Evolutionary conservation across 371 early-diverging fungal species (phyloP).

Genomic region (Mucor racemosus): DNA sequence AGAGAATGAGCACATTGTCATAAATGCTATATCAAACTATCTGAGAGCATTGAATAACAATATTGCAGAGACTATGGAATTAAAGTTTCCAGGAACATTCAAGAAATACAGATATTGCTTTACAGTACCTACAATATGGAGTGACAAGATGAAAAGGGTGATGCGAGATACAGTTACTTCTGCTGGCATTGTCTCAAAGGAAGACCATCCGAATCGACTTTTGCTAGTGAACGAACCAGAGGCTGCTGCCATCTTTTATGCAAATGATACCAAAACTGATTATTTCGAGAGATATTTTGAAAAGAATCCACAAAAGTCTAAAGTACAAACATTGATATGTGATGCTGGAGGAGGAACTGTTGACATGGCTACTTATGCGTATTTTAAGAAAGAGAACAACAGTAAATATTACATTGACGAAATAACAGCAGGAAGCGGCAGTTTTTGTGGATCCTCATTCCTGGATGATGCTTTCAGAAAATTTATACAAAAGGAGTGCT

Average conservation of each 20-base stretch:
- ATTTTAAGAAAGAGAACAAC: slow-evolving; percentile 23
- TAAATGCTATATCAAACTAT: slow-evolving; percentile 17
- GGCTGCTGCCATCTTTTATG: slow-evolving; percentile 45
- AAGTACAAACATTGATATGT: slow-evolving; percentile 55
- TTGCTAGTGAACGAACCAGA: slow-evolving; percentile 57
- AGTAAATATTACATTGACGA: slow-evolving; percentile 41
- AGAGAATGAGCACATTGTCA: background rate
- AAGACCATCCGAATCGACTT: slow-evolving; percentile 43
- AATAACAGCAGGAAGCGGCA: slow-evolving; percentile 52
- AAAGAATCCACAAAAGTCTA: slow-evolving; percentile 23
- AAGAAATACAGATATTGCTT: slow-evolving; percentile 43
- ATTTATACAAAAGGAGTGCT: slow-evolving; percentile 32
- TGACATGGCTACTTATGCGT: slow-evolving; percentile 51
- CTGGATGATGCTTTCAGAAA: slow-evolving; percentile 51
- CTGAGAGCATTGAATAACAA: slow-evolving; percentile 7
- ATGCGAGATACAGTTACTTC: slow-evolving; percentile 48
- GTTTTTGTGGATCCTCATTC: slow-evolving; percentile 57
- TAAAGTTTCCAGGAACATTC: background rate
- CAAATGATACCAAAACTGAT: background rate
- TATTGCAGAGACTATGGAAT: slow-evolving; percentile 11
- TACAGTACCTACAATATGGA: slow-evolving; percentile 53
- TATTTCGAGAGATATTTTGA: background rate
- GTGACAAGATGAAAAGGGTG: slow-evolving; percentile 40
- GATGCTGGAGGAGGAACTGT: slow-evolving; percentile 71
- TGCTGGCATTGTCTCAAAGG: slow-evolving; percentile 37